Percentiles rank a stretch among this genome's conserved stretches.
phyloP scores from a whole-genome alignment of 768 basidiomycete species.

The Polyporus arcularius region DNA sequence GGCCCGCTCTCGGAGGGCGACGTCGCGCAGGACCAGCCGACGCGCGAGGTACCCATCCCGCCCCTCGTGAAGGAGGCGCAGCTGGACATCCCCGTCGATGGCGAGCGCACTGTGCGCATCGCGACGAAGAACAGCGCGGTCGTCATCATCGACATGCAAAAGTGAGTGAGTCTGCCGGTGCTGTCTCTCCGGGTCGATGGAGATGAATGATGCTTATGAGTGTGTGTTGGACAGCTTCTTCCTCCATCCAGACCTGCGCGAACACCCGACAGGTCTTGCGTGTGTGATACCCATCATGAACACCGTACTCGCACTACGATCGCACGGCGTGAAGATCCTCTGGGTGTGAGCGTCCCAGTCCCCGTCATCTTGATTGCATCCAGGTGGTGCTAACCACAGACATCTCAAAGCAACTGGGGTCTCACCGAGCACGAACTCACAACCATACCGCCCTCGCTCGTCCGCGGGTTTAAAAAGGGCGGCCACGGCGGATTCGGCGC shows the following conservation, averaged over 20 bases:
- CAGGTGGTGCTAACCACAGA: neutral
- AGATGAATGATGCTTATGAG: neutral
- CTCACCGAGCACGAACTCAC: slow-evolving; percentile 63
- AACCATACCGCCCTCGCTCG: slow-evolving; percentile 60
- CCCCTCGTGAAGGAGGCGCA: slow-evolving; percentile 39
- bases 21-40: slow-evolving; percentile 5
- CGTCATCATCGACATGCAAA: slow-evolving; percentile 77
- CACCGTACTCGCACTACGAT: slow-evolving; percentile 48
- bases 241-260: slow-evolving; percentile 59
- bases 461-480: slow-evolving; percentile 54
- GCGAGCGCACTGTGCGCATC: slow-evolving; percentile 51
- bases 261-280: slow-evolving; percentile 54
- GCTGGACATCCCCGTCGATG: slow-evolving; percentile 56
- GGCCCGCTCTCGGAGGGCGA: slow-evolving; percentile 7
- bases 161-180: slow-evolving; percentile 39
- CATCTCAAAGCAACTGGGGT: slow-evolving; percentile 60
- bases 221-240: slow-evolving; percentile 49
- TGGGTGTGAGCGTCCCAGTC: slow-evolving; percentile 50
- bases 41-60: slow-evolving; percentile 24
- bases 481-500: slow-evolving; percentile 54
- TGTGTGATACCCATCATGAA: slow-evolving; percentile 59
- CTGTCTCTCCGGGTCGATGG: neutral
- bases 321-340: slow-evolving; percentile 55
- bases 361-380: neutral
- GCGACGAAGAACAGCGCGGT: slow-evolving; percentile 51